Conservation (phyloP, 352 stramenopile species). For the Phytophthora sojae region DNA sequence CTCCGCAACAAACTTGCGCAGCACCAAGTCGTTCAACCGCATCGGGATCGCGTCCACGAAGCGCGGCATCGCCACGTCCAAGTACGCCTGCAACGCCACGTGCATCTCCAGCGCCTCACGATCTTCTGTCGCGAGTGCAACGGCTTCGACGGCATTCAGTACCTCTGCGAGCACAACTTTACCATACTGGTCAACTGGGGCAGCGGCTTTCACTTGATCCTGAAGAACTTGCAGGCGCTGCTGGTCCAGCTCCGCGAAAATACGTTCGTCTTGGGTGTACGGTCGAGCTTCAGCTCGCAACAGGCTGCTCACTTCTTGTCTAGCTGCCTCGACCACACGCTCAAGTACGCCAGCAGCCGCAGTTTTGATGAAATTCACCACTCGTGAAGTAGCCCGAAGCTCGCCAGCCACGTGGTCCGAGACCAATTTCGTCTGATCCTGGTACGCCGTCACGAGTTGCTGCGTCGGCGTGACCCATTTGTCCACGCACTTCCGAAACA, state of each 20-base stretch:
- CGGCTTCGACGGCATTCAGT: conserved; percentile 21
- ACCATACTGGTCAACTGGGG: conserved; percentile 1
- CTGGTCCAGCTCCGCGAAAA: conserved; percentile 38
- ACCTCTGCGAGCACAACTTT: conserved; percentile 23
- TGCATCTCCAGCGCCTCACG: conserved; percentile 46
- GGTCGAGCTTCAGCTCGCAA: conserved; percentile 40
- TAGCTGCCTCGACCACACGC: conserved; percentile 17
- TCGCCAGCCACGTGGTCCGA: conserved; percentile 32
- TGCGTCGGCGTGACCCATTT: conserved; percentile 42
- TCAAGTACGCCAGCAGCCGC: conserved; percentile 19
- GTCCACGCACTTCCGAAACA: conserved; percentile 50
- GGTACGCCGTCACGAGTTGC: conserved; percentile 37
- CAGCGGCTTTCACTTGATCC: conserved; percentile 19
- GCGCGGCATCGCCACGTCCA: conserved; percentile 42
- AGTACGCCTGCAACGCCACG: conserved; percentile 41
- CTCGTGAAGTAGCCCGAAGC: conserved; percentile 19
- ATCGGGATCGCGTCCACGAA: conserved; percentile 50
- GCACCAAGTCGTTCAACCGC: conserved; percentile 41
- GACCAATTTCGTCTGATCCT: conserved; percentile 33
- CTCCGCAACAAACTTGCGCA: conserved; percentile 36
- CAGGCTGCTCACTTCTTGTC: conserved; percentile 25
- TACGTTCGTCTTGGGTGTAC: conserved; percentile 47
- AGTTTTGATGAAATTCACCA: conserved; percentile 35
- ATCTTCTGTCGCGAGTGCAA: conserved; percentile 26
- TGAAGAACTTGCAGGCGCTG: conserved; percentile 25